A percentile compares a stretch with the other conserved stretches of the same genome.
Conservation (phyloP, 2,329 filamentous ascomycete genomes). For the Sporothrix pseudoabietina region DNA sequence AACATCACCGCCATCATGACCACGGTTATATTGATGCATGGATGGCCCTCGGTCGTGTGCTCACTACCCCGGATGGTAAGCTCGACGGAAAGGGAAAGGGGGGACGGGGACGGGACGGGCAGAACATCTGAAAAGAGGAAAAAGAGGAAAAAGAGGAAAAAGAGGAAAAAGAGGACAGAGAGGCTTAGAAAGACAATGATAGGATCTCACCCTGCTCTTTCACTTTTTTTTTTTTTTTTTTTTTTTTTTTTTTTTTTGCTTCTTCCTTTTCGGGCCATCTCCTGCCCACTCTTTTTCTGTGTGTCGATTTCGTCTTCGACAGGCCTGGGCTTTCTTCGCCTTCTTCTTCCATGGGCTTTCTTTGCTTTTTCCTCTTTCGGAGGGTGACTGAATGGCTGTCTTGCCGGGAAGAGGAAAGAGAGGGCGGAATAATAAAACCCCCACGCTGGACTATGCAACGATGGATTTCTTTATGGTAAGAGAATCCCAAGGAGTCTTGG, state of each 20-base stretch:
- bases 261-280: constrained; percentile 7
- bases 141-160: not conserved
- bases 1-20: not conserved
- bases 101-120: constrained; percentile 6
- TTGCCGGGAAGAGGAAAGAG: not conserved
- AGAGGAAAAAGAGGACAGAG: not conserved
- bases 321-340: not conserved
- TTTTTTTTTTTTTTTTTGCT: constrained; percentile 15
- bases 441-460: constrained; percentile 7
- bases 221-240: constrained; percentile 12
- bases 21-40: not conserved
- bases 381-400: not conserved
- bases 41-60: not conserved
- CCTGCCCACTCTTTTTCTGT: not conserved
- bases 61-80: not conserved
- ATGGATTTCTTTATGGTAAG: constrained; percentile 16
- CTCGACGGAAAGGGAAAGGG: not conserved
- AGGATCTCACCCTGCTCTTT: not conserved
- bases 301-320: not conserved
- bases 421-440: not conserved
- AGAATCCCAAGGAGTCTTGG: not conserved
- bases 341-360: not conserved
- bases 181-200: not conserved
- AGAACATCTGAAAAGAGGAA: not conserved
- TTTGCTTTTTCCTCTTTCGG: not conserved